Percentiles rank a stretch among this genome's conserved stretches.
phyloP scores from a whole-genome alignment of 768 basidiomycete species.

The Agrocybe praecox region DNA sequence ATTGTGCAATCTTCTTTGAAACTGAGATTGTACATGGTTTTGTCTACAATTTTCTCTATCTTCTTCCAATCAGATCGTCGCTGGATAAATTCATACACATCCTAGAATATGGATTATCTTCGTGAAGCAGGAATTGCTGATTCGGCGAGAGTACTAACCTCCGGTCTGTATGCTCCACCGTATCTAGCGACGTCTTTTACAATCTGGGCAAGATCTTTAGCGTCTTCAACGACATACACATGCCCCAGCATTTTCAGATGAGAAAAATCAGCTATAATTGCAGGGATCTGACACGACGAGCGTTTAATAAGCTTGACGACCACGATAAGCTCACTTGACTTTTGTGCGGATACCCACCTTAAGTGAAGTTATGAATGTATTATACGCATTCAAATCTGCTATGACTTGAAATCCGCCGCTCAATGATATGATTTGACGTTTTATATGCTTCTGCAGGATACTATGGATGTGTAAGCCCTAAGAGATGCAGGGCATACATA shows the following conservation, averaged over 20 bases:
- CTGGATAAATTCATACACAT: slow-evolving; percentile 96
- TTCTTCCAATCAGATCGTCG: slow-evolving; percentile 97
- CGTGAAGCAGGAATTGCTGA: neutral
- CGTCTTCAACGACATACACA: slow-evolving; percentile 93
- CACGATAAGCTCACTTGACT: neutral
- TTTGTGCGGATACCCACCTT: slow-evolving; percentile 49
- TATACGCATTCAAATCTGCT: slow-evolving; percentile 93
- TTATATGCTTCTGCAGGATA: slow-evolving; percentile 95
- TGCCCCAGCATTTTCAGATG: slow-evolving; percentile 97
- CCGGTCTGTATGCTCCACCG: slow-evolving; percentile 92
- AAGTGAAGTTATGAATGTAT: slow-evolving; percentile 84
- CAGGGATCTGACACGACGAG: slow-evolving; percentile 53
- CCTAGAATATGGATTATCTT: slow-evolving; percentile 38
- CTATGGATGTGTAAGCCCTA: slow-evolving; percentile 39
- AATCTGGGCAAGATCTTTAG: slow-evolving; percentile 95
- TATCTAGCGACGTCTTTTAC: slow-evolving; percentile 95
- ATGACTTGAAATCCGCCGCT: slow-evolving; percentile 95
- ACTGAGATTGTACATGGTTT: slow-evolving; percentile 91
- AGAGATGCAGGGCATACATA: neutral
- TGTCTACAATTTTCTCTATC: slow-evolving; percentile 95
- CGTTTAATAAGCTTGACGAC: neutral
- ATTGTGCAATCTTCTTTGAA: slow-evolving; percentile 90
- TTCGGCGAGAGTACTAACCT: slow-evolving; percentile 66
- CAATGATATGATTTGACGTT: slow-evolving; percentile 94
- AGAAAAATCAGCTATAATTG: slow-evolving; percentile 88